A percentile compares a stretch with the other conserved stretches of the same genome.
Conservation (phyloP, 257 asterid genomes). For the Salvia rosmarinus region DNA sequence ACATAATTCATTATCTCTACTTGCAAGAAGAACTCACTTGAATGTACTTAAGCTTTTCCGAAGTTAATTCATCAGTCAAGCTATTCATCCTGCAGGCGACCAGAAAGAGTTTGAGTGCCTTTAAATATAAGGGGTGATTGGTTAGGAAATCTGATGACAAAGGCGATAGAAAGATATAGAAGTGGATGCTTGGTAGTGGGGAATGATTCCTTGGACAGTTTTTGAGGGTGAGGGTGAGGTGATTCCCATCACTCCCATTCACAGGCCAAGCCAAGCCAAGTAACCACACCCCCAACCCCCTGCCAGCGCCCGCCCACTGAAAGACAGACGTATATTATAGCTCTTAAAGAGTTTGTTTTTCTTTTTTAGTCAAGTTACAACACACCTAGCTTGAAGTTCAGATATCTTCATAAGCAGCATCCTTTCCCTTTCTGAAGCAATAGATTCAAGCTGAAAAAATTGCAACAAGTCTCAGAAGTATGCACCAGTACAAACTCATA, state of each 20-base stretch:
- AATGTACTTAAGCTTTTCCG: conserved; percentile 70
- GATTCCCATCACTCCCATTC: background rate
- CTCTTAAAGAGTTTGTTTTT: conserved; percentile 1
- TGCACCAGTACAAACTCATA: background rate
- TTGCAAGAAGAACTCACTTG: conserved; percentile 58
- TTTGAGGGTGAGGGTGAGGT: background rate
- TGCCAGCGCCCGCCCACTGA: too few relatives aligned
- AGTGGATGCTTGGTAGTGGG: background rate
- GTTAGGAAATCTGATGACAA: background rate
- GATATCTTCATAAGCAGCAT: conserved; percentile 73
- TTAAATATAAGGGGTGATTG: background rate
- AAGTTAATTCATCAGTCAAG: conserved; percentile 83
- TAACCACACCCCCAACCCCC: background rate
- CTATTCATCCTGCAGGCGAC: conserved; percentile 68
- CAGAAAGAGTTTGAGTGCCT: conserved; percentile 33
- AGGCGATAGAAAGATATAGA: background rate
- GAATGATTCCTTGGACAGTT: background rate
- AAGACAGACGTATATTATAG: background rate
- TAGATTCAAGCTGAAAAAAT: conserved; percentile 58
- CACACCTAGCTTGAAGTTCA: conserved; percentile 88
- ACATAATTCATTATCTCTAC: background rate
- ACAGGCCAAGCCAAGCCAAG: background rate
- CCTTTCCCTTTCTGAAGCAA: conserved; percentile 77
- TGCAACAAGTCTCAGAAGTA: conserved; percentile 20
- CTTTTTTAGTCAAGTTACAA: background rate